These are phyloP conservation scores for Naematelia aurantialba DNA, from an alignment of 768 basidiomycete genomes.

Conservation along the genomic window DNA sequence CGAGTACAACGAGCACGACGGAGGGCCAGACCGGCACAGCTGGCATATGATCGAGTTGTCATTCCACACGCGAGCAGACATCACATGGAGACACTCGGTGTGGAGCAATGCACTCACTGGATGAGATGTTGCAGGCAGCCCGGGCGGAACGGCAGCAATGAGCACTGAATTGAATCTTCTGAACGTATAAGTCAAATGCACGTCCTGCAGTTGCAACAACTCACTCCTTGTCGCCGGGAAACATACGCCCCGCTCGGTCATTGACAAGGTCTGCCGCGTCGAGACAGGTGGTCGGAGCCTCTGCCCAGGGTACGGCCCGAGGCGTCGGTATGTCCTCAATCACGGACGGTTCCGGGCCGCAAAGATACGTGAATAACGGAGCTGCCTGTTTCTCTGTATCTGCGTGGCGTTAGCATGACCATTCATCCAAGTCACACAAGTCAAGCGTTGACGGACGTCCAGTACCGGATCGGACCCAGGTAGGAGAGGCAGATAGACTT, in stretches of 20 bases:
- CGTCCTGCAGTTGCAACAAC: not conserved
- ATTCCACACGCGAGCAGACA: too few relatives aligned
- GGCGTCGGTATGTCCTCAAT: constrained; percentile 19
- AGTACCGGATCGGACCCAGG: too few relatives aligned
- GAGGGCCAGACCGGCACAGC: too few relatives aligned
- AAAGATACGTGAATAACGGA: constrained; percentile 38
- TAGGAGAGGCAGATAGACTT: not conserved
- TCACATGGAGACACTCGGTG: too few relatives aligned
- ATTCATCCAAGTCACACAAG: not conserved
- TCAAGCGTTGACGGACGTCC: too few relatives aligned
- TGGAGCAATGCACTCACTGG: constrained; percentile 23
- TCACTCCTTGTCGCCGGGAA: constrained; percentile 38
- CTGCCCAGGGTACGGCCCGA: constrained; percentile 20
- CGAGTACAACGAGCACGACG: too few relatives aligned
- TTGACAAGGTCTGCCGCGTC: constrained; percentile 37
- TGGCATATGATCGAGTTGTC: too few relatives aligned
- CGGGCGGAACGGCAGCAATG: constrained; percentile 29
- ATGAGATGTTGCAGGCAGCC: constrained; percentile 11
- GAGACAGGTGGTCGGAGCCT: constrained; percentile 22
- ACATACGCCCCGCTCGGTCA: constrained; percentile 33
- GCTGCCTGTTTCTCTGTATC: constrained; percentile 1
- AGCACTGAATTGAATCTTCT: constrained; percentile 43
- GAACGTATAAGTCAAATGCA: not conserved
- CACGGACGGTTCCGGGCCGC: constrained; percentile 19
- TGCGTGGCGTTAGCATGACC: not conserved